These are phyloP conservation scores for Solanum lycopersicoides DNA, from an alignment of 257 asterid species.

Conservation along the genomic window DNA sequence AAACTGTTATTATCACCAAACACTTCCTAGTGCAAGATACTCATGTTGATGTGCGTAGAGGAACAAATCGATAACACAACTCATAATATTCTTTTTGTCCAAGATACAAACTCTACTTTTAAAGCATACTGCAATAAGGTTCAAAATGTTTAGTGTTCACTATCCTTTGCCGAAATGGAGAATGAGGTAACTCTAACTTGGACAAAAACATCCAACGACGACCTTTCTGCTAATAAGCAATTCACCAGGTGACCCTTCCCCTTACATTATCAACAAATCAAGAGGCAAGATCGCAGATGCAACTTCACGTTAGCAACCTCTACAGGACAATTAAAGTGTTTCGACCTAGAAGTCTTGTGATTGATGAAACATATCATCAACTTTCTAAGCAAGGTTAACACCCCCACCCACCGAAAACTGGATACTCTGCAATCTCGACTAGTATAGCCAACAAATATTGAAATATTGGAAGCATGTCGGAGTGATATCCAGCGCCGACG, in stretches of 20 bases:
- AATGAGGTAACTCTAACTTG: not conserved
- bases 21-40: not conserved
- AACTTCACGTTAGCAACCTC: not conserved
- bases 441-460: too few relatives aligned
- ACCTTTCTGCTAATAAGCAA: not conserved
- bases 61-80: not conserved
- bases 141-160: not conserved
- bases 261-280: not conserved
- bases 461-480: too few relatives aligned
- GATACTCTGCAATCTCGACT: too few relatives aligned
- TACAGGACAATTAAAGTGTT: not conserved
- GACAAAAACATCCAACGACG: not conserved
- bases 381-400: not conserved
- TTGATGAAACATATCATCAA: not conserved
- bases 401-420: not conserved
- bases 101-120: not conserved
- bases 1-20: not conserved
- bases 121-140: not conserved
- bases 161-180: not conserved
- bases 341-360: not conserved
- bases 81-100: not conserved
- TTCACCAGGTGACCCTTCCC: not conserved
- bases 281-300: not conserved
- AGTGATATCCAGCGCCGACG: too few relatives aligned
- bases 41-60: not conserved